phyloP scores from a whole-genome alignment of 306 rosid species.

The Prunus kanzakura region DNA sequence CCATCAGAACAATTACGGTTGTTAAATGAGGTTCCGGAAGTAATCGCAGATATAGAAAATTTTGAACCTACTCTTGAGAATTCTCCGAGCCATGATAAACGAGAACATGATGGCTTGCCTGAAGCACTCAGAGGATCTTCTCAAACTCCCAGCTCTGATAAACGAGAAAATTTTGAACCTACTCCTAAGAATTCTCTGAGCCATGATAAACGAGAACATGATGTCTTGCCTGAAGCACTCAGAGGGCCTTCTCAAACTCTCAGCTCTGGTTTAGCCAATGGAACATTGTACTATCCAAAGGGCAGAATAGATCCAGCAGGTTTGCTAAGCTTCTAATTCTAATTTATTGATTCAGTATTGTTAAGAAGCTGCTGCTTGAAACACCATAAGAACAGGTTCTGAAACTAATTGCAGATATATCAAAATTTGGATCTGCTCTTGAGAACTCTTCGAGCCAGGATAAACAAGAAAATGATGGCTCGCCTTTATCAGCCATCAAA shows the following conservation, averaged over 20 bases:
- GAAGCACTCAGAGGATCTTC: constrained; percentile 27
- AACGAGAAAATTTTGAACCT: constrained; percentile 18
- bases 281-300: constrained; percentile 17
- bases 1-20: constrained; percentile 56
- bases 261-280: constrained; percentile 15
- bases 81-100: constrained; percentile 28
- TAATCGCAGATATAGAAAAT: constrained; percentile 50
- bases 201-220: constrained; percentile 32
- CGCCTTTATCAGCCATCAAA: constrained; percentile 22
- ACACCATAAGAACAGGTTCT: constrained; percentile 50
- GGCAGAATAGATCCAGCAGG: constrained; percentile 36
- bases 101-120: constrained; percentile 27
- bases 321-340: constrained; percentile 19
- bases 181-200: constrained; percentile 26
- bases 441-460: constrained; percentile 28
- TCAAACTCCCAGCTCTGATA: constrained; percentile 7
- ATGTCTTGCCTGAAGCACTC: constrained; percentile 26
- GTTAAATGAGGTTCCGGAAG: constrained; percentile 45
- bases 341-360: not conserved
- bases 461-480: constrained; percentile 32
- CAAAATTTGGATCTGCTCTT: constrained; percentile 24
- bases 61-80: constrained; percentile 28
- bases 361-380: constrained; percentile 36
- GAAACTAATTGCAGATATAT: constrained; percentile 52
- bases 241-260: constrained; percentile 10